phyloP scores from a whole-genome alignment of 164 flowering plant species.

The Annona squamosa region DNA sequence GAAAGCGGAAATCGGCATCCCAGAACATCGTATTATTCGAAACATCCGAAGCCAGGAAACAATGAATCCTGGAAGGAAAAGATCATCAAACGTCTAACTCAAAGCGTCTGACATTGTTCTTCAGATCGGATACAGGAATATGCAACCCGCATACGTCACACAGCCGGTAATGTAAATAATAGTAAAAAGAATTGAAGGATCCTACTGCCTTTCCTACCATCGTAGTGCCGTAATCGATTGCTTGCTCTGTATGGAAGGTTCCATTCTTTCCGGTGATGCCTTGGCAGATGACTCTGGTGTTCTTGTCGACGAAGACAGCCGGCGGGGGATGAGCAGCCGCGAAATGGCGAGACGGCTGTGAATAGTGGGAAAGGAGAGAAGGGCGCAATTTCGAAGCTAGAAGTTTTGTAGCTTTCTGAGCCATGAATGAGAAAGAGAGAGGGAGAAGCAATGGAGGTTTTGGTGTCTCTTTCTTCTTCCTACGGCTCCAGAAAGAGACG shows the following conservation, averaged over 20 bases:
- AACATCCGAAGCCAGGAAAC: too few relatives aligned
- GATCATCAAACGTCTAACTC: too few relatives aligned
- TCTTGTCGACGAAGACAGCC: slow-evolving; percentile 84
- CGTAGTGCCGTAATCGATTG: slow-evolving; percentile 92
- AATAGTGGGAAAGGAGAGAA: slow-evolving; percentile 7
- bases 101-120: too few relatives aligned
- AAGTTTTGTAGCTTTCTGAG: slow-evolving; percentile 24
- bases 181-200: not conserved
- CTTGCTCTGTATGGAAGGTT: slow-evolving; percentile 90
- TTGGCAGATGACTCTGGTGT: slow-evolving; percentile 86
- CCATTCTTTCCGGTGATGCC: slow-evolving; percentile 94
- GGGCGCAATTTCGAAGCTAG: slow-evolving; percentile 12
- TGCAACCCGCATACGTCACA: too few relatives aligned
- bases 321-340: slow-evolving; percentile 54
- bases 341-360: slow-evolving; percentile 31
- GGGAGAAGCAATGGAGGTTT: not conserved
- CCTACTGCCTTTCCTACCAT: slow-evolving; percentile 39
- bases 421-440: slow-evolving; percentile 11
- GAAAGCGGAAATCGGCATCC: too few relatives aligned
- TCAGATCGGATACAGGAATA: too few relatives aligned
- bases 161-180: not conserved
- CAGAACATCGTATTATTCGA: too few relatives aligned
- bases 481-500: not conserved
- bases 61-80: too few relatives aligned
- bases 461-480: not conserved